A percentile compares a stretch with the other conserved stretches of the same genome.
These are phyloP conservation scores for Micromonas commoda DNA, from an alignment of 139 green algal genomes.

Conservation along the genomic window DNA sequence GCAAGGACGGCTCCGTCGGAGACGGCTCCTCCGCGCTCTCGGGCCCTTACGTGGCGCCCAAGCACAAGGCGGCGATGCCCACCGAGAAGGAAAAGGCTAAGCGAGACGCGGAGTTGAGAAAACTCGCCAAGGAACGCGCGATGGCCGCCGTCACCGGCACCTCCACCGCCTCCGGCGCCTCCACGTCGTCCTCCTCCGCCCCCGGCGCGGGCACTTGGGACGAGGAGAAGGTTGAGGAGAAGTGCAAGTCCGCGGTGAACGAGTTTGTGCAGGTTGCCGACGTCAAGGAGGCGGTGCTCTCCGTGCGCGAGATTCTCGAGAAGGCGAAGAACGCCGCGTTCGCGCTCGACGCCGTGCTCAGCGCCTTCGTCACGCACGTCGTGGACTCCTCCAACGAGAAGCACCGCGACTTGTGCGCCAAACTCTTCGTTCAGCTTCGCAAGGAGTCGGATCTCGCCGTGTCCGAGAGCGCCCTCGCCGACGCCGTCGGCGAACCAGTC, in stretches of 20 bases:
- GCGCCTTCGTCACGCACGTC: neutral
- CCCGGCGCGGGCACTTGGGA: neutral
- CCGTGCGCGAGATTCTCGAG: neutral
- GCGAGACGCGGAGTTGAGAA: neutral
- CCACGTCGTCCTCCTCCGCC: neutral
- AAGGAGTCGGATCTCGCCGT: neutral
- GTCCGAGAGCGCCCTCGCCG: neutral
- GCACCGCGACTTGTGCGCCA: neutral
- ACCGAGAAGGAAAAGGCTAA: neutral
- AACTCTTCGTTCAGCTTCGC: neutral
- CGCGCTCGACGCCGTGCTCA: neutral
- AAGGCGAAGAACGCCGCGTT: neutral
- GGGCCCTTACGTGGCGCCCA: neutral
- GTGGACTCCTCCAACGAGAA: neutral
- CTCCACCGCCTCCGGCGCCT: too few species aligned
- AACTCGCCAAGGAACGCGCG: neutral
- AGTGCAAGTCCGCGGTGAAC: slow-evolving; percentile 10
- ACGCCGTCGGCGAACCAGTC: neutral
- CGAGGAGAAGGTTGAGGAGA: slow-evolving; percentile 18
- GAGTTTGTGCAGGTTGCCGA: slow-evolving; percentile 16
- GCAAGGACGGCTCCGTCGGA: neutral
- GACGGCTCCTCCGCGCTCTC: neutral
- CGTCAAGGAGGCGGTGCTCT: slow-evolving; percentile 21
- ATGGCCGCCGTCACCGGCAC: too few species aligned
- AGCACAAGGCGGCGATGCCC: neutral